phyloP scores from a whole-genome alignment of 352 stramenopile species.

The Sclerospora graminicola region DNA sequence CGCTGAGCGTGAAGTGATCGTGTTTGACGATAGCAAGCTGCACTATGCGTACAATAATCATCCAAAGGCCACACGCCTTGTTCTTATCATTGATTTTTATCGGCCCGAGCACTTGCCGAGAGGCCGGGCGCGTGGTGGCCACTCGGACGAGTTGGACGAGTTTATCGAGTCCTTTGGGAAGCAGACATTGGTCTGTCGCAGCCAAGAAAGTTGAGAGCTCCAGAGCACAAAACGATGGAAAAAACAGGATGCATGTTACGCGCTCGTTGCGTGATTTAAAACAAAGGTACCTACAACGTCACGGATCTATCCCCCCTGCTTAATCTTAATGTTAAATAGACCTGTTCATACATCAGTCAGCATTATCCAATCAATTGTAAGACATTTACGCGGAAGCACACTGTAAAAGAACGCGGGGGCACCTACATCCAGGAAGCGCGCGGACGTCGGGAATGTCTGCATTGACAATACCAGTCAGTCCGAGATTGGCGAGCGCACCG shows the following conservation, averaged over 20 bases:
- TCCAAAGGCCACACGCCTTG: slow-evolving; percentile 43
- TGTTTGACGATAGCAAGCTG: slow-evolving; percentile 89
- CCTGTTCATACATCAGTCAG: slow-evolving; percentile 25
- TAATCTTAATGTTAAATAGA: slow-evolving; percentile 90
- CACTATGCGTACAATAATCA: slow-evolving; percentile 84
- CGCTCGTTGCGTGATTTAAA: slow-evolving; percentile 6
- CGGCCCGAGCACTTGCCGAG: slow-evolving; percentile 69
- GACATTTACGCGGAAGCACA: background rate
- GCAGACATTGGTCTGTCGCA: slow-evolving; percentile 23
- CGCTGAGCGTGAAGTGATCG: slow-evolving; percentile 64
- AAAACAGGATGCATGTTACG: background rate
- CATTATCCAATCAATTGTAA: background rate
- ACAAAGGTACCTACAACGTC: background rate
- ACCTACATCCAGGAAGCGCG: slow-evolving; percentile 85
- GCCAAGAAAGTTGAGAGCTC: slow-evolving; percentile 6
- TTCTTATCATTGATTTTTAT: slow-evolving; percentile 86
- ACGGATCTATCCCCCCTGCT: slow-evolving; percentile 33
- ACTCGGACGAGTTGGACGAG: slow-evolving; percentile 84
- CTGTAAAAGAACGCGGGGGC: background rate
- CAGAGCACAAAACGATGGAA: background rate
- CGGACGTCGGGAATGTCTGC: slow-evolving; percentile 90
- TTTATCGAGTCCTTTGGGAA: slow-evolving; percentile 81
- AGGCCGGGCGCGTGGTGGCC: slow-evolving; percentile 65
- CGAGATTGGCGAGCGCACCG: slow-evolving; percentile 90
- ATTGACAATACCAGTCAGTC: slow-evolving; percentile 91